Evolutionary conservation across 768 basidiomycete species (phyloP).

Genomic region (Amanita rimosa): DNA sequence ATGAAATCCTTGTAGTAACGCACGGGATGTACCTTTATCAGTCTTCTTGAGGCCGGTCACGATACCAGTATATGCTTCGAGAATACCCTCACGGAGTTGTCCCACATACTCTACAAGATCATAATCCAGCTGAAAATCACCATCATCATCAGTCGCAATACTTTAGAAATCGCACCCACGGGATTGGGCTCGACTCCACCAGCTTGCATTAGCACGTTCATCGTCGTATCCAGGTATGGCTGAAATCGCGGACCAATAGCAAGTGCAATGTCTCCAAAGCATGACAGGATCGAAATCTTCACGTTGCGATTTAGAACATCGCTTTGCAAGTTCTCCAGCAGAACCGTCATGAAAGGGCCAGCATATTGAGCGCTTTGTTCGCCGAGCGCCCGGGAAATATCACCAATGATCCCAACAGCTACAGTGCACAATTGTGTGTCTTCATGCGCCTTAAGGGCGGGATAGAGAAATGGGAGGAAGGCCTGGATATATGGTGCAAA

Average conservation of each 20-base stretch:
- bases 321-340: conserved; percentile 86
- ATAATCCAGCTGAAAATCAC: conserved; percentile 51
- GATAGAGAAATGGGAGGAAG: conserved; percentile 45
- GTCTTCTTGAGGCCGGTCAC: conserved; percentile 85
- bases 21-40: conserved; percentile 46
- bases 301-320: conserved; percentile 87
- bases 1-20: conserved; percentile 4
- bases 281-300: conserved; percentile 92
- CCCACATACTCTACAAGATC: conserved; percentile 90
- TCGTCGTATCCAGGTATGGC: conserved; percentile 83
- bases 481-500: conserved; percentile 80
- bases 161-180: conserved; percentile 29
- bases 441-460: conserved; percentile 86
- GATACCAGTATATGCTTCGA: conserved; percentile 95
- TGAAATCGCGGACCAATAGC: conserved; percentile 82
- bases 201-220: conserved; percentile 86
- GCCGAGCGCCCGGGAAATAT: conserved; percentile 90
- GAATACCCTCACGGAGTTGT: conserved; percentile 84
- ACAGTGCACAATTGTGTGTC: conserved; percentile 95
- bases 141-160: not conserved
- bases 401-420: conserved; percentile 91
- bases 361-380: conserved; percentile 78
- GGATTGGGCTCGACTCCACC: conserved; percentile 82
- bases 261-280: conserved; percentile 94
- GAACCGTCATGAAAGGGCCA: conserved; percentile 80